Evolutionary conservation across 345 rosid species (phyloP).

Genomic region (Chamaenerion angustifolium): DNA sequence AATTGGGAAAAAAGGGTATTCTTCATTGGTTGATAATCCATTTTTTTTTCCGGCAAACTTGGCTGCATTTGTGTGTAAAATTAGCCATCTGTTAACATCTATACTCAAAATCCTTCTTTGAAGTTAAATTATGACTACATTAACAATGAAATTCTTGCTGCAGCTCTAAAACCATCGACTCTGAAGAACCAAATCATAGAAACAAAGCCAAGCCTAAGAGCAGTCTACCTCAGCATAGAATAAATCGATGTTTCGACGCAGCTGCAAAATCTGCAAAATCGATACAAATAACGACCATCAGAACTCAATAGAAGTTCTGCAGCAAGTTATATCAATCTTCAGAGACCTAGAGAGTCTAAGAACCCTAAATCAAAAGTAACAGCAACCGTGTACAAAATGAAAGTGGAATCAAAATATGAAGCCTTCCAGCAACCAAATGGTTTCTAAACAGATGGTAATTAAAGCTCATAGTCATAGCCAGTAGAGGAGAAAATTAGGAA

Average conservation of each 20-base stretch:
- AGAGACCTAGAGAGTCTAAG: no score
- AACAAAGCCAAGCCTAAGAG: background rate
- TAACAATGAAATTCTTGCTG: no score
- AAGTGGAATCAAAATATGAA: no score
- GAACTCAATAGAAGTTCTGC: background rate
- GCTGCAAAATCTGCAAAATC: constrained; percentile 63
- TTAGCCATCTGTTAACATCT: no score
- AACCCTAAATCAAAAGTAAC: no score
- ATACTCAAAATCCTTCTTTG: no score
- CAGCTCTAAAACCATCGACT: background rate
- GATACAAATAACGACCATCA: constrained; percentile 7
- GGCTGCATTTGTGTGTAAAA: no score
- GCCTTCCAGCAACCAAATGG: background rate
- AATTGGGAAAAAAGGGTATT: background rate
- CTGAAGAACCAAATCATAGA: background rate
- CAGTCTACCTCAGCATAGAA: constrained; percentile 49
- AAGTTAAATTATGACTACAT: no score
- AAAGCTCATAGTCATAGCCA: background rate
- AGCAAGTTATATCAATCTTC: background rate
- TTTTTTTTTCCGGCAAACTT: no score
- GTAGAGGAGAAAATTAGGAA: background rate
- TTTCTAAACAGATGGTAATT: background rate
- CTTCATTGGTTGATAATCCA: background rate
- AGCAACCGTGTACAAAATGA: no score
- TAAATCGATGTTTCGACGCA: constrained; percentile 71